phyloP scores from a whole-genome alignment of 2,329 filamentous ascomycete species.

The Diaporthe citriasiana region DNA sequence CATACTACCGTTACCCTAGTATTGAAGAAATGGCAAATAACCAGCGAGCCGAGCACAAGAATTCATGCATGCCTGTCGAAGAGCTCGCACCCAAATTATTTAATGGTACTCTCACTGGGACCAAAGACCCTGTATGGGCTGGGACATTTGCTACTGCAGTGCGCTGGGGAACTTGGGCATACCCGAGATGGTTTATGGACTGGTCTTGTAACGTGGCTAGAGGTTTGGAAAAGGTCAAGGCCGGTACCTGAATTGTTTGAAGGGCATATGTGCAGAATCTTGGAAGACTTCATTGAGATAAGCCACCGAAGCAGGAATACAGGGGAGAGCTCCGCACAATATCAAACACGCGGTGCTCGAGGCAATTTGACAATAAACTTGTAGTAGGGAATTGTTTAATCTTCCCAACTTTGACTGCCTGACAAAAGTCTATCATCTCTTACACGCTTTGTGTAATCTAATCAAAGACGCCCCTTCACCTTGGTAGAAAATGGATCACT shows the following conservation, averaged over 20 bases:
- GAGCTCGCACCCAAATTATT: constrained; percentile 23
- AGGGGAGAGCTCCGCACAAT: neutral
- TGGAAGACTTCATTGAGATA: neutral
- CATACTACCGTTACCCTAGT: constrained; percentile 8
- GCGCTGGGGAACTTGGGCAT: constrained; percentile 23
- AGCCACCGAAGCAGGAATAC: neutral
- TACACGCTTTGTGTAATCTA: neutral
- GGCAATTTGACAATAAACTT: no score
- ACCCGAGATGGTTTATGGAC: constrained; percentile 27
- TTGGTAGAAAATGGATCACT: no score
- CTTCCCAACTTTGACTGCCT: no score
- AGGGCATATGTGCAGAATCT: neutral
- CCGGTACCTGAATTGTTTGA: neutral
- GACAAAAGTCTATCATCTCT: no score
- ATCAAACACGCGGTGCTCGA: neutral
- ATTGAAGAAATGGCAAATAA: constrained; percentile 26
- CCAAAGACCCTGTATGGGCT: constrained; percentile 19
- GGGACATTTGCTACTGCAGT: constrained; percentile 21
- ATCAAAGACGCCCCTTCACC: no score
- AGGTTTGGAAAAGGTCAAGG: constrained; percentile 13
- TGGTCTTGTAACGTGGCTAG: constrained; percentile 34
- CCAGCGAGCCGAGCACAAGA: constrained; percentile 18
- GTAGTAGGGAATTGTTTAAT: no score
- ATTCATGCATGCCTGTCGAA: constrained; percentile 24
- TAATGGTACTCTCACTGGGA: constrained; percentile 29